phyloP scores from a whole-genome alignment of 257 asterid species.

The Pogostemon cablin region DNA sequence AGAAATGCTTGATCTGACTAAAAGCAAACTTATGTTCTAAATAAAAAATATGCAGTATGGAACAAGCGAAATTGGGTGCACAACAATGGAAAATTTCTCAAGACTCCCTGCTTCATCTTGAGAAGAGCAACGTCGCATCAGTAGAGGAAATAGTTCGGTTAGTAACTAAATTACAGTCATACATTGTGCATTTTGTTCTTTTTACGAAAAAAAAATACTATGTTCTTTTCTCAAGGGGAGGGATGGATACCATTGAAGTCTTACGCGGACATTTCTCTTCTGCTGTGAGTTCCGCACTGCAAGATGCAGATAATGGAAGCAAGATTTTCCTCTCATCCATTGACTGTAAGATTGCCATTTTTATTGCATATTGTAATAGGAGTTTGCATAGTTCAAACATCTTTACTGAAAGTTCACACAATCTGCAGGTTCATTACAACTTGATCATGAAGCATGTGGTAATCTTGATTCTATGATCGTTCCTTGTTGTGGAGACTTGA shows the following conservation, averaged over 20 bases:
- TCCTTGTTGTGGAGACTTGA: constrained; percentile 84
- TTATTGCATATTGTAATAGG: constrained; percentile 3
- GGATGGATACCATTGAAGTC: constrained; percentile 70
- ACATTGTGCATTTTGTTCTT: constrained; percentile 13
- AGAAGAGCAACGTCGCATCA: constrained; percentile 74
- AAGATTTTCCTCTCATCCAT: constrained; percentile 75
- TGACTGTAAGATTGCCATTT: constrained; percentile 61
- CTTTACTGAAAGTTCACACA: constrained; percentile 9
- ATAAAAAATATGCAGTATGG: constrained; percentile 58
- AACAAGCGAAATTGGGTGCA: constrained; percentile 80
- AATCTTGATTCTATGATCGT: constrained; percentile 79
- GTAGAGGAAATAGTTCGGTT: constrained; percentile 77
- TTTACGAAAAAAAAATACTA: constrained; percentile 4
- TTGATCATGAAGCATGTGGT: constrained; percentile 81
- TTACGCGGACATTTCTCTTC: constrained; percentile 69
- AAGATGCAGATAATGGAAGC: constrained; percentile 81
- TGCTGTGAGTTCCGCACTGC: constrained; percentile 75
- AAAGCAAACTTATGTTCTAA: constrained; percentile 17
- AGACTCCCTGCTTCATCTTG: constrained; percentile 69
- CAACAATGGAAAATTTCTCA: constrained; percentile 87
- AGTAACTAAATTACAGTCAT: constrained; percentile 25
- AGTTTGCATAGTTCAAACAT: constrained; percentile 4
- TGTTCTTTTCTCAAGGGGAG: constrained; percentile 57
- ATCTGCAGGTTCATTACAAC: constrained; percentile 81
- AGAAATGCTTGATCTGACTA: constrained; percentile 1